Base-by-base conservation (phyloP, 2,329 filamentous ascomycete genomes). In the Seiridium cupressi region DNA sequence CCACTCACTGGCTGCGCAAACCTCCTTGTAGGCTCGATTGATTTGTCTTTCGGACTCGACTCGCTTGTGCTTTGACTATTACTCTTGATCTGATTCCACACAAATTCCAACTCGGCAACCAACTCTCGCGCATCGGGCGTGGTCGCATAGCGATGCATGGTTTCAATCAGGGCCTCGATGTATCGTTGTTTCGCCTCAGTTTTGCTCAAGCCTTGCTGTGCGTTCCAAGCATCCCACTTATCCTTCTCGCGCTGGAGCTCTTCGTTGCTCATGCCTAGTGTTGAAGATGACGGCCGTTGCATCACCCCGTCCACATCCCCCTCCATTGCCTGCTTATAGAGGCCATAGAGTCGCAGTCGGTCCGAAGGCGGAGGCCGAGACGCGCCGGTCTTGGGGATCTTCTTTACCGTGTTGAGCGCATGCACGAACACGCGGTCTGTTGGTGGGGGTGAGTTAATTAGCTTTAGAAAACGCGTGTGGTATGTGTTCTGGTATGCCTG, bases 251-350 rank as follows among this genome's bases (percentile, higher is more conserved):
- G 77, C 64, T 82, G 79, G 2, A 87, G 71, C 62, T 88, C 86
- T 63, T 86, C 83, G 26, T 72, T 68, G 9, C 78, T 71, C 62
- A 81, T 72, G 61, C 80, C 79, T 7, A 79, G 77, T 26, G 77
- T 79, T 55, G 74, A 69, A 47, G 79, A 80, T 48, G 79, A 80
- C 44, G 95, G 94, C 51, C 93, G 86, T 69, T 94, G 89, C 89
- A 97, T 96, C 55, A 98, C 92, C 54, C 92, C 91, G 67, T 95
- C 91, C 40, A 98, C 93, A 76, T 99, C 92, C 54, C 95, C 95
- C 80, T 99, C 93, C 95, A 98, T 98, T 63, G 93, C 93, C 77
- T 99, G 95, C 74, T 99, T 99, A 81, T 99, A 99, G 66, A 99
- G 84, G 65, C 95, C 95, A 89, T 99, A 99, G 63, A 99, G 89